Evolutionary conservation across 768 basidiomycete genomes (phyloP), one percentile per base, ranked within the genome.

Genomic region (Paxillus rubicundulus): DNA sequence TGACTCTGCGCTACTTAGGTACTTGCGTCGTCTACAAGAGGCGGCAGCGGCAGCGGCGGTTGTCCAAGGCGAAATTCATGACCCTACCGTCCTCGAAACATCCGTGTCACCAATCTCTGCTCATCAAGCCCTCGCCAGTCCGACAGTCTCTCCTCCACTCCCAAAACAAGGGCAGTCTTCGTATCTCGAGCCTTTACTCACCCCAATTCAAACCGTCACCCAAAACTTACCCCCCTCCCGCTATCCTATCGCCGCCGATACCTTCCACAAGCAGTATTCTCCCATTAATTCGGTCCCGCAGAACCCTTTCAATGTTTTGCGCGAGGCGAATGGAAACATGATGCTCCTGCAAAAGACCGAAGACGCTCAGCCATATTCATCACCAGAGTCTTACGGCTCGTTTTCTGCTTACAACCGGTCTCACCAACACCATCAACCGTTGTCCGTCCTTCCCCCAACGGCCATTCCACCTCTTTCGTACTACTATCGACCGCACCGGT

Each of bases 1-100:
- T 18, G 3, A 36, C 17, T 39, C 17, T n/a, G 17, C n/a, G n/a
- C n/a, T 38, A 17, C 20, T 24, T 56, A 92, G 87, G 52, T 92
- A 92, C 67, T 73, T 92, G 43, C 82, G 89, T 38, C 79, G 89
- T 20, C 76, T 91, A 24, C 89, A 92, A 71, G 89, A 90, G 68
- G 86, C 75, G 3, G 75, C 75, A 1, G 76, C 87, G 2, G 81
- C 81, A 0, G 82, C 85, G 0, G 82, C 82, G 1, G 69, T 70
- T 1, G 73, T 74, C 6, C 70, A 74, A 20, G 74, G 70, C 36
- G 72, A 74, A 33, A 55, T 69, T 17, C 72, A 73, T 45, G 69
- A 71, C 49, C 66, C 65, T 13, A 57, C 63, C 33, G 72, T 72
- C 28, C 54, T 65, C 16, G 78, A 81, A 17, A 54, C 66, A 20